A percentile compares a stretch with the other conserved stretches of the same genome.
Evolutionary conservation across 2,329 filamentous ascomycete species (phyloP).

Genomic region (Arthrobotrys pseudoclavata): DNA sequence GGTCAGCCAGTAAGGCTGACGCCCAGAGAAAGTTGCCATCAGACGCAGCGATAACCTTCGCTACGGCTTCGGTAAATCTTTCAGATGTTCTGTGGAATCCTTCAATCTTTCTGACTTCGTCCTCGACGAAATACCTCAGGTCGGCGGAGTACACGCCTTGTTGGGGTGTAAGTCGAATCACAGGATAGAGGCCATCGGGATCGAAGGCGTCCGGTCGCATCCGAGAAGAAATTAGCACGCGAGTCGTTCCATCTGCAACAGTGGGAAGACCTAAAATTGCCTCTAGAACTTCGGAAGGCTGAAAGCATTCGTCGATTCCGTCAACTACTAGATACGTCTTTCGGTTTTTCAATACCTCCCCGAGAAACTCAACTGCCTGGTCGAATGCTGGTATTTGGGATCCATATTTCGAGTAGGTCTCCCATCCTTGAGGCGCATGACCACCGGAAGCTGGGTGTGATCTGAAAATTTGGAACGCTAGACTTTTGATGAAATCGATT

Average conservation of each 20-base stretch:
- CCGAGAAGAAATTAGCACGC: slow-evolving; percentile 52
- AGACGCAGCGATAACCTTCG: slow-evolving; percentile 56
- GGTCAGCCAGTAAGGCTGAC: slow-evolving; percentile 39
- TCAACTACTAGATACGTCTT: slow-evolving; percentile 53
- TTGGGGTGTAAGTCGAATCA: slow-evolving; percentile 50
- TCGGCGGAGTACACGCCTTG: slow-evolving; percentile 53
- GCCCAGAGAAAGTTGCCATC: slow-evolving; percentile 59
- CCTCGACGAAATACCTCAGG: slow-evolving; percentile 53
- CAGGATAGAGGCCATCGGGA: slow-evolving; percentile 54
- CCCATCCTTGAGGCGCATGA: slow-evolving; percentile 41
- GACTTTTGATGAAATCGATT: slow-evolving; percentile 55
- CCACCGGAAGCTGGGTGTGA: slow-evolving; percentile 24
- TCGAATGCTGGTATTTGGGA: slow-evolving; percentile 49
- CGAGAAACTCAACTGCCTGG: slow-evolving; percentile 53
- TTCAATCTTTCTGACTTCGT: slow-evolving; percentile 55
- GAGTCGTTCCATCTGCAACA: slow-evolving; percentile 47
- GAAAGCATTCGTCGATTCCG: slow-evolving; percentile 54
- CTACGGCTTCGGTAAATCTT: slow-evolving; percentile 45
- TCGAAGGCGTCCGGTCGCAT: slow-evolving; percentile 59
- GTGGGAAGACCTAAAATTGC: slow-evolving; percentile 52
- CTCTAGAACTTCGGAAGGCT: slow-evolving; percentile 57
- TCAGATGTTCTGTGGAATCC: slow-evolving; percentile 48
- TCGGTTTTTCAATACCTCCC: slow-evolving; percentile 49
- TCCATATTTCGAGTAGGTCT: slow-evolving; percentile 36
- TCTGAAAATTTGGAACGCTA: slow-evolving; percentile 54